Evolutionary conservation across 441 rosid species (phyloP).

Genomic region (Adansonia rubrostipa): DNA sequence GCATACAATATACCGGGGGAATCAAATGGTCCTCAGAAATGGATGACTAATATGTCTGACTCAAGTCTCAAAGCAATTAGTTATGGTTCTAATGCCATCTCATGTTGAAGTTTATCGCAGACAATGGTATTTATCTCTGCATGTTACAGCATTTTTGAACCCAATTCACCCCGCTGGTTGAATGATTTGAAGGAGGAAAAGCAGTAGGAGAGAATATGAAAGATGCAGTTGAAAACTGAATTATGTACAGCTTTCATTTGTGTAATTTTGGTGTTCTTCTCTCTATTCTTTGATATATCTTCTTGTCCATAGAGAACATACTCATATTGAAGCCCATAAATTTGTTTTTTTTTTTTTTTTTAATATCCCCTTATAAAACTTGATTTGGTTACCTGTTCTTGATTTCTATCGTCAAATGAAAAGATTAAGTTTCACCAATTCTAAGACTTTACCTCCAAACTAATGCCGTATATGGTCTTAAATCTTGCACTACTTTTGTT

Average conservation of each 20-base stretch:
- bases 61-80: constrained; percentile 78
- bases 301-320: background rate
- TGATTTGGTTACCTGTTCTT: background rate
- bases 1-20: constrained; percentile 80
- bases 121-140: no score
- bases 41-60: constrained; percentile 92
- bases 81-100: constrained; percentile 71
- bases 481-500: background rate
- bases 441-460: background rate
- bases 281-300: background rate
- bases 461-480: background rate
- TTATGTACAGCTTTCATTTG: constrained; percentile 19
- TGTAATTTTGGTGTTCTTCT: background rate
- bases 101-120: constrained; percentile 49
- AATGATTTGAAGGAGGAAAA: constrained; percentile 22
- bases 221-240: constrained; percentile 19
- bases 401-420: background rate
- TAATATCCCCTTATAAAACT: background rate
- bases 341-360: background rate
- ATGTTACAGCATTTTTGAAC: background rate
- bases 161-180: background rate
- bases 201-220: constrained; percentile 1
- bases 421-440: background rate
- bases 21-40: constrained; percentile 67
- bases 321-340: background rate